phyloP scores from a whole-genome alignment of 176 grass and related monocot species.

The Eragrostis nindensis region DNA sequence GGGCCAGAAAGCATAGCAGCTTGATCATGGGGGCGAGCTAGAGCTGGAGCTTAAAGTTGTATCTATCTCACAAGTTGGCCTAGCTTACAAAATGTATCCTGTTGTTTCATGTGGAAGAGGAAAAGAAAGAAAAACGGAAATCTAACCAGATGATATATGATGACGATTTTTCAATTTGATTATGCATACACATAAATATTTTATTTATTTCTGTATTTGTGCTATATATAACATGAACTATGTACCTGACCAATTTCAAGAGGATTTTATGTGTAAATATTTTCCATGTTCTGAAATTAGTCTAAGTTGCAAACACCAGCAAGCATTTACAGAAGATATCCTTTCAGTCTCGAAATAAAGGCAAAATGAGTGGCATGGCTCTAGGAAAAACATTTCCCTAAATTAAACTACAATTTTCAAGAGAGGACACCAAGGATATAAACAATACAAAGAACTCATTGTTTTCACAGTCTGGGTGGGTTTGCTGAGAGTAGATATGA shows the following conservation, averaged over 20 bases:
- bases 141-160: conserved; percentile 24
- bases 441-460: not conserved
- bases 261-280: too few species aligned
- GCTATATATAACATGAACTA: not conserved
- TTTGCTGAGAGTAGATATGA: not conserved
- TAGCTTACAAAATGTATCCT: conserved; percentile 47
- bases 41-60: conserved; percentile 30
- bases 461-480: not conserved
- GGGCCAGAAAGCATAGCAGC: conserved; percentile 4
- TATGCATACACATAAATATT: not conserved
- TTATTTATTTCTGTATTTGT: not conserved
- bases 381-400: not conserved
- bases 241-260: not conserved
- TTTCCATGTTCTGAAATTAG: too few species aligned
- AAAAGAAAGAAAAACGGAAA: conserved; percentile 40
- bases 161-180: conserved; percentile 14
- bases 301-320: not conserved
- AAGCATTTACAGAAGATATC: not conserved
- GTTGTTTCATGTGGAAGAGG: conserved; percentile 52
- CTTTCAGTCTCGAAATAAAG: not conserved
- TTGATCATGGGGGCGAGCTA: not conserved
- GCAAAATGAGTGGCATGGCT: not conserved
- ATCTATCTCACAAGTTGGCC: conserved; percentile 29
- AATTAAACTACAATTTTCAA: too few species aligned
- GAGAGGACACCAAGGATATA: too few species aligned